phyloP scores from a whole-genome alignment of 1,284 basidiomycete species.

The Ustilago hordei region DNA sequence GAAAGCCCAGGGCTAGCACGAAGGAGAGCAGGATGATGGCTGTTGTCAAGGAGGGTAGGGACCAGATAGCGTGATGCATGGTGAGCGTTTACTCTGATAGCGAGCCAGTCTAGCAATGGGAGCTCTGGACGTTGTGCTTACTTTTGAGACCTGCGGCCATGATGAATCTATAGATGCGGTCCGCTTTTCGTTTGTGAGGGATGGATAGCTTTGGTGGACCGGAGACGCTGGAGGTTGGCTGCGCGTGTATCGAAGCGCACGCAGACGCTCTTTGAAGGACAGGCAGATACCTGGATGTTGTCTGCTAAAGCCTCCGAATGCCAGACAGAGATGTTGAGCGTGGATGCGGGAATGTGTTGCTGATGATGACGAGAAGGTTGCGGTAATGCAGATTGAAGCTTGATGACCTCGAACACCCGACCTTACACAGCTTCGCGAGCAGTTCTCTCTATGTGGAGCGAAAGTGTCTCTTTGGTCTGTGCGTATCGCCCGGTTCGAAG shows the following conservation, averaged over 20 bases:
- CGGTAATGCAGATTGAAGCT: constrained; percentile 12
- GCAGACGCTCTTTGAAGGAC: not conserved
- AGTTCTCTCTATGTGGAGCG: constrained; percentile 15
- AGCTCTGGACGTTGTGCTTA: constrained; percentile 24
- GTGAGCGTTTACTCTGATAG: not conserved
- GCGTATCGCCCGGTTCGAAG: constrained; percentile 16
- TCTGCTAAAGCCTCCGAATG: not conserved
- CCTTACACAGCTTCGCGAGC: not conserved
- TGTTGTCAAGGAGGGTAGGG: constrained; percentile 13
- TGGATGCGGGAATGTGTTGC: not conserved
- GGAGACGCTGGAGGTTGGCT: not conserved
- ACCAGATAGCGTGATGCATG: not conserved
- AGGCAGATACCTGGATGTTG: not conserved
- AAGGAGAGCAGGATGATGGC: constrained; percentile 76
- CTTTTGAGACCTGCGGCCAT: constrained; percentile 62
- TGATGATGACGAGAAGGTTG: not conserved
- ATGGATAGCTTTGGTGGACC: constrained; percentile 11
- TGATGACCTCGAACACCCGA: constrained; percentile 7
- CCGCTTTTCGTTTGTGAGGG: constrained; percentile 6
- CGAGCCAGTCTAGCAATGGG: not conserved
- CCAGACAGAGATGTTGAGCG: not conserved
- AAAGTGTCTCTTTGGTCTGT: not conserved
- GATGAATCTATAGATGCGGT: constrained; percentile 16
- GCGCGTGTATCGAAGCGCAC: not conserved
- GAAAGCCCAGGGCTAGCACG: constrained; percentile 93